Evolutionary conservation across 768 basidiomycete genomes (phyloP).

Genomic region (Mycena alexandri): DNA sequence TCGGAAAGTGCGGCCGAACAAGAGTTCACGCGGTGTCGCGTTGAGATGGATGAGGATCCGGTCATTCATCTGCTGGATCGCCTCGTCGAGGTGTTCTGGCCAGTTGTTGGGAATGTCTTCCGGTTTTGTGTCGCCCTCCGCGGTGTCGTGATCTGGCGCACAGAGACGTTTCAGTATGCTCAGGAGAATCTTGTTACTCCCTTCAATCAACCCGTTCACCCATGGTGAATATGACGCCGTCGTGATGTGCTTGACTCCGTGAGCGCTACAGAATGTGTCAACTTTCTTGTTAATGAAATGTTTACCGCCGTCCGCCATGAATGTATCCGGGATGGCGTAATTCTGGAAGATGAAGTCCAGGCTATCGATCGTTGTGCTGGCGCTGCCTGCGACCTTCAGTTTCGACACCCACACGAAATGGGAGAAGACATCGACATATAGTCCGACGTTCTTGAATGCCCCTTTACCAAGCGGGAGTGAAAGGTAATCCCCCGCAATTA

Average conservation of each 20-base stretch:
- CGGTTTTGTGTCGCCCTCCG: too few relatives aligned
- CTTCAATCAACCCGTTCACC: conserved; percentile 42
- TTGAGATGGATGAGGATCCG: too few relatives aligned
- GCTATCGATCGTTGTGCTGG: conserved; percentile 8
- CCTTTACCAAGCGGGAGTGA: conserved; percentile 43
- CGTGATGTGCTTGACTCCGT: conserved; percentile 34
- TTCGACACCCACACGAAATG: conserved; percentile 43
- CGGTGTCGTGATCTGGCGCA: too few relatives aligned
- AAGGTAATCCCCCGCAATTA: conserved; percentile 47
- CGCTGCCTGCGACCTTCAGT: conserved; percentile 18
- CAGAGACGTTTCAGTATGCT: too few relatives aligned
- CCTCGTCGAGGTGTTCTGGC: too few relatives aligned
- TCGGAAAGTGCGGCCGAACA: too few relatives aligned
- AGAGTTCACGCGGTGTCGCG: too few relatives aligned
- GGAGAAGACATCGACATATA: conserved; percentile 40
- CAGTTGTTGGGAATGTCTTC: too few relatives aligned
- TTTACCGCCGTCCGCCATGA: conserved; percentile 41
- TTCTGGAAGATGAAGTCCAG: conserved; percentile 35
- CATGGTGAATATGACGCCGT: conserved; percentile 34
- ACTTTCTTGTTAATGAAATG: conserved; percentile 43
- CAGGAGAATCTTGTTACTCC: too few relatives aligned
- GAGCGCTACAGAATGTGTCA: conserved; percentile 30
- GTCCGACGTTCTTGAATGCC: conserved; percentile 37
- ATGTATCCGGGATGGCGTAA: conserved; percentile 26
- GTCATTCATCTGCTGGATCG: too few relatives aligned